Base-by-base conservation (phyloP, 495 filamentous ascomycete species). In the Hyphodiscus hymeniophilus region DNA sequence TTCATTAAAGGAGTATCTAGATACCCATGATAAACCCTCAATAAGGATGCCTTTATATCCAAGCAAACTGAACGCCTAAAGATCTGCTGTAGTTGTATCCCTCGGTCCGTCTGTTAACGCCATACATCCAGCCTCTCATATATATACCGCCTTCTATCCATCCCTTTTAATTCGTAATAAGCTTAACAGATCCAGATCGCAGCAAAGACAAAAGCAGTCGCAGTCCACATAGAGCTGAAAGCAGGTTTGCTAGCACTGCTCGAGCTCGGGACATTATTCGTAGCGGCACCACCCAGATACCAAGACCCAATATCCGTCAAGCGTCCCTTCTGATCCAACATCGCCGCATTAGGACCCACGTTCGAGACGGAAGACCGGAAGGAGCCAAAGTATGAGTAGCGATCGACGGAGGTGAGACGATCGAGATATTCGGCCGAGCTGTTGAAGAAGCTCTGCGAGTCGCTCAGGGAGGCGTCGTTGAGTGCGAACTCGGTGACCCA, bases 401-500 rank as follows among this genome's bases (percentile, higher is more conserved):
- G 73, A 31, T 69, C 72, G 12, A 87, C 70, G 40, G 64, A 77
- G 43, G 70, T 67, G 38, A 82, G 57, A 2, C 74, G 70, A 55
- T 88, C 84, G 34, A 88, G 69, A 57, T 79, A 87, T 48, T 76
- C 70, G 28, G 71, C 60, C 10, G 73, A 77, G 17, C 58, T 69
- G 57, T 86, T 85, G 60, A 75, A 88, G 61, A 85, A 85, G 3
- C 40, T 30, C 58, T 89, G 77, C 3, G 80, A 80, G 0, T 69
- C 63, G 5, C 54, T 39, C 28, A 87, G 64, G 20, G 50, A 48
- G 15, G 63, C 63, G 45, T 74, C 60, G 50, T 77, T 50, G 22
- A 67, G 56, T 38, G 79, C 82, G 63, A 77, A 86, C 57, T 88
- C 84, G 30, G 83, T 87, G n/a, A 87, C 69, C 84, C 84, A 87